Evolutionary conservation across 2,329 filamentous ascomycete species (phyloP).

Genomic region (Penicillium rolfsii): DNA sequence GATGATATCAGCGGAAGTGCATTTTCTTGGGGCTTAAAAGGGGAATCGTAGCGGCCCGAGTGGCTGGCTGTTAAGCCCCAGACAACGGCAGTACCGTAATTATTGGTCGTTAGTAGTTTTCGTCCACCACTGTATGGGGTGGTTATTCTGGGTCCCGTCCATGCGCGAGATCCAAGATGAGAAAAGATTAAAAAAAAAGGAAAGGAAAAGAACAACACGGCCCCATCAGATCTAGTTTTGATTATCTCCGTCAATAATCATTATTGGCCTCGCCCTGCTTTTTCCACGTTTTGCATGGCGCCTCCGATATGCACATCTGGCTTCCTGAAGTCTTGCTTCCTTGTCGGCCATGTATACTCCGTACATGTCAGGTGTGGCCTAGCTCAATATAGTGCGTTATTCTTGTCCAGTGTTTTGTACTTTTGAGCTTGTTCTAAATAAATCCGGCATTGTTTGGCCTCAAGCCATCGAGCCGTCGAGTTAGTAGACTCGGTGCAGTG

Average conservation of each 20-base stretch:
- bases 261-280: neutral
- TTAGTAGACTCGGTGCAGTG: neutral
- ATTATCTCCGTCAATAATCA: constrained; percentile 18
- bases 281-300: neutral
- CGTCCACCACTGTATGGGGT: no score
- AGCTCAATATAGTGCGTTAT: neutral
- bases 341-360: neutral
- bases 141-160: constrained; percentile 9
- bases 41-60: neutral
- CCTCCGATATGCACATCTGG: neutral
- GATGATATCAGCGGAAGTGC: constrained; percentile 17
- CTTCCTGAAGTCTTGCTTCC: neutral
- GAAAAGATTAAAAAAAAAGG: neutral
- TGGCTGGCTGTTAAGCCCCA: constrained; percentile 15
- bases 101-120: no score
- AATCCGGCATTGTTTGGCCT: no score
- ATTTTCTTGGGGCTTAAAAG: constrained; percentile 12
- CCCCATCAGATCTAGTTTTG: constrained; percentile 12
- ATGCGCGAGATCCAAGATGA: constrained; percentile 6
- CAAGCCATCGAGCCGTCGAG: neutral
- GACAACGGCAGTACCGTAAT: neutral
- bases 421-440: no score
- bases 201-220: constrained; percentile 1
- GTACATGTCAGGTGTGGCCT: neutral
- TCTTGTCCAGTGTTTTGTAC: no score